A percentile compares a stretch with the other conserved stretches of the same genome.
These are phyloP conservation scores for Colletotrichum eremochloae DNA, from an alignment of 2,329 filamentous ascomycete genomes.

Conservation along the genomic window DNA sequence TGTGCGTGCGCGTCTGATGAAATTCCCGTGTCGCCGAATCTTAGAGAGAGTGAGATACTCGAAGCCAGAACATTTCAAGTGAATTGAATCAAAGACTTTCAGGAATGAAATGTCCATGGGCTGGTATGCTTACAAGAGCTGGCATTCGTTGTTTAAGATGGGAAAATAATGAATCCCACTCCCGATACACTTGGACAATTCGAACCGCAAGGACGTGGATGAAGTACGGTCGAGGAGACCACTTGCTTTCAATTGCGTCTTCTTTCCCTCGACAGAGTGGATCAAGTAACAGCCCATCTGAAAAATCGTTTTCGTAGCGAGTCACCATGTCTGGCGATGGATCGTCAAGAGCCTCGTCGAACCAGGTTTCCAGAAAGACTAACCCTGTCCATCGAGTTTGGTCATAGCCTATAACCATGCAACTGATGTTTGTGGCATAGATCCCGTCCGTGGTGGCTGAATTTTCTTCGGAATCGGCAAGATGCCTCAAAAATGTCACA, in stretches of 20 bases:
- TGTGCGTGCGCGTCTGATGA: background rate
- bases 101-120: no score
- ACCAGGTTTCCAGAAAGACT: background rate
- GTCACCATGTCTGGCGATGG: slow-evolving; percentile 10
- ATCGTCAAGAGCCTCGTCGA: background rate
- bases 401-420: background rate
- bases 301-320: background rate
- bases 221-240: slow-evolving; percentile 6
- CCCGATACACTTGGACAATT: background rate
- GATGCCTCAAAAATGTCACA: background rate
- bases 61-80: no score
- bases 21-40: background rate
- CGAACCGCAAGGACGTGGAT: background rate
- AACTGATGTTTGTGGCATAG: background rate
- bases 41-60: background rate
- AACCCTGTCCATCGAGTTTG: slow-evolving; percentile 1
- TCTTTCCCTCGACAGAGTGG: background rate
- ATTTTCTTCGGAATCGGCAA: rapidly evolving
- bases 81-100: no score
- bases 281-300: background rate
- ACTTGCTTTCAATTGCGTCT: rapidly evolving
- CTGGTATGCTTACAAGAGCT: background rate
- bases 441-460: background rate
- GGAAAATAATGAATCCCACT: background rate
- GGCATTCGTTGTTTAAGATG: background rate